Evolutionary conservation across 805 yeast species (phyloP).

Genomic region (Wickerhamomyces canadensis): DNA sequence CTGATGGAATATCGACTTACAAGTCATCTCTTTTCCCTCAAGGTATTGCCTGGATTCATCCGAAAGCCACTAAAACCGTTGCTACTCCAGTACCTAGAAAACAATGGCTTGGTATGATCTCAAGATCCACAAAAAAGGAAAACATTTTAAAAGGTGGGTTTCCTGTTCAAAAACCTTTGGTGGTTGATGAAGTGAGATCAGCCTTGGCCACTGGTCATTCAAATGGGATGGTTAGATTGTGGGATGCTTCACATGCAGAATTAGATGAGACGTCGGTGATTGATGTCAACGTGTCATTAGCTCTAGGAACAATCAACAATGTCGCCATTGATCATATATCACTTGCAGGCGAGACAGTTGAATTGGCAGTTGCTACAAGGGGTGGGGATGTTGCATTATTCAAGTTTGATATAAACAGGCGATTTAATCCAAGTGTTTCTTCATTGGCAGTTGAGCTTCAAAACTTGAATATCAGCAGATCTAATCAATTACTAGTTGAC

Average conservation of each 20-base stretch:
- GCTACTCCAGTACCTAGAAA: slow-evolving; percentile 55
- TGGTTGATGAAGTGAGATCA: slow-evolving; percentile 46
- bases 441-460: slow-evolving; percentile 27
- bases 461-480: slow-evolving; percentile 23
- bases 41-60: slow-evolving; percentile 70
- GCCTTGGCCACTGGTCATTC: slow-evolving; percentile 80
- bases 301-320: slow-evolving; percentile 40
- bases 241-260: slow-evolving; percentile 81
- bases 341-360: slow-evolving; percentile 73
- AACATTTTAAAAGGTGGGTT: slow-evolving; percentile 75
- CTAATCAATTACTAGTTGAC: slow-evolving; percentile 34
- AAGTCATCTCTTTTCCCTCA: slow-evolving; percentile 71
- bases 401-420: slow-evolving; percentile 55
- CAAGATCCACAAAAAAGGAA: slow-evolving; percentile 36
- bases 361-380: slow-evolving; percentile 60
- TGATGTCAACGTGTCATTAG: slow-evolving; percentile 50
- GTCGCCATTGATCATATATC: slow-evolving; percentile 54
- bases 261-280: slow-evolving; percentile 51
- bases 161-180: slow-evolving; percentile 46
- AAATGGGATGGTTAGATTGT: slow-evolving; percentile 75
- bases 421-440: slow-evolving; percentile 32
- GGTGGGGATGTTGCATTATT: slow-evolving; percentile 74
- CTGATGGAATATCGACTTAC: slow-evolving; percentile 46
- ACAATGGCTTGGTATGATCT: slow-evolving; percentile 78
- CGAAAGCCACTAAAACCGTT: slow-evolving; percentile 53